These are phyloP conservation scores for Paracorniculantispora psalliotae DNA, from an alignment of 2,329 filamentous ascomycete genomes.

Conservation along the genomic window DNA sequence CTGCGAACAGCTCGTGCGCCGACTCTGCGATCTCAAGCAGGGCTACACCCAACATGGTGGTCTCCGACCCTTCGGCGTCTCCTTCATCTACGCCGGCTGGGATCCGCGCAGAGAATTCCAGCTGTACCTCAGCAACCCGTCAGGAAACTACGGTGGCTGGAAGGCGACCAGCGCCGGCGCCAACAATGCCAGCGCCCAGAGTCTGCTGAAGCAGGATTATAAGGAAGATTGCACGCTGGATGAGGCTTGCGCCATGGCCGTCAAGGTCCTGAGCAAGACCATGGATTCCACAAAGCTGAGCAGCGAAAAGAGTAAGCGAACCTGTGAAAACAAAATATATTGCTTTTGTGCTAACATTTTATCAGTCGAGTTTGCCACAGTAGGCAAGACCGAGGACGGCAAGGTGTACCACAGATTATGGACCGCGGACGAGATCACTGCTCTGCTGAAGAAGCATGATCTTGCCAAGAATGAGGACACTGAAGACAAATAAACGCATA, in stretches of 20 bases:
- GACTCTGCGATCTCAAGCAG: conserved; percentile 96
- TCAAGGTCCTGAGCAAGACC: conserved; percentile 99
- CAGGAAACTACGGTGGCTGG: conserved; percentile 98
- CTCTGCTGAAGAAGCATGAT: conserved; percentile 90
- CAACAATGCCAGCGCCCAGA: conserved; percentile 96
- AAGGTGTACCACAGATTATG: conserved; percentile 98
- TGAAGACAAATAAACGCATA: conserved; percentile 53
- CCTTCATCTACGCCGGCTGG: conserved; percentile 99
- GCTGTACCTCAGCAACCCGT: conserved; percentile 97
- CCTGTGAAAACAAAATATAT: neutral
- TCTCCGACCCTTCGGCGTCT: conserved; percentile 95
- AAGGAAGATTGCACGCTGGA: conserved; percentile 96
- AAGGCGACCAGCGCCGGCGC: conserved; percentile 97
- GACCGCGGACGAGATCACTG: conserved; percentile 94
- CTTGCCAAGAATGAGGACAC: conserved; percentile 79
- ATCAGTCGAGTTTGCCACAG: conserved; percentile 93
- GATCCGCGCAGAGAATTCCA: conserved; percentile 96
- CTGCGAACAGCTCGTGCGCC: conserved; percentile 95
- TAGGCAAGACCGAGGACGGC: conserved; percentile 89
- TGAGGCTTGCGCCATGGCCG: conserved; percentile 93
- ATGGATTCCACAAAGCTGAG: conserved; percentile 99
- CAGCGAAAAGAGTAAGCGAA: conserved; percentile 87
- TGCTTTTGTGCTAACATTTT: conserved; percentile 17
- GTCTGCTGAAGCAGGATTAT: conserved; percentile 97
- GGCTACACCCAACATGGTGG: conserved; percentile 99